Percentiles rank a stretch among this genome's conserved stretches.
These are phyloP conservation scores for Aspergillus sp. DNA, from an alignment of 2,329 filamentous ascomycete species.

Conservation along the genomic window DNA sequence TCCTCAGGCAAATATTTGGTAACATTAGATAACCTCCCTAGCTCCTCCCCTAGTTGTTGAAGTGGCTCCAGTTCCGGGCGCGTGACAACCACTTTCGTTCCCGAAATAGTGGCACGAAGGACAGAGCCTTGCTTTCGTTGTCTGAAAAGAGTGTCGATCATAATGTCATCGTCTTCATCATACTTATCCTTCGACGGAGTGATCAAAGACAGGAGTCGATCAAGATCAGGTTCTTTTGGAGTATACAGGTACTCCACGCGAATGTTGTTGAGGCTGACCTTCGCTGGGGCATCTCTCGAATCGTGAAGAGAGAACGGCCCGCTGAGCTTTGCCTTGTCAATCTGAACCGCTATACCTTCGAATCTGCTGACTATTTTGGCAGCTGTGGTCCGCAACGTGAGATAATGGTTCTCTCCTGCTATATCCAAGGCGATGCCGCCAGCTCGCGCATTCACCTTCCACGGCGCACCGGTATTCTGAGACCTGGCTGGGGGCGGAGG, in stretches of 20 bases:
- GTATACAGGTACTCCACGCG: slow-evolving; percentile 69
- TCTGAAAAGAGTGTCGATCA: slow-evolving; percentile 84
- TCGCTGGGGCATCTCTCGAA: slow-evolving; percentile 54
- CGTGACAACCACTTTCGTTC: slow-evolving; percentile 61
- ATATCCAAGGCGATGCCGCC: slow-evolving; percentile 75
- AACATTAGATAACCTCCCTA: slow-evolving; percentile 79
- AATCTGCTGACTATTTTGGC: slow-evolving; percentile 77
- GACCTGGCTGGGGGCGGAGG: slow-evolving; percentile 29
- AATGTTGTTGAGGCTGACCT: slow-evolving; percentile 63
- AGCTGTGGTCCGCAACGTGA: slow-evolving; percentile 74
- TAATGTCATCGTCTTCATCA: slow-evolving; percentile 85
- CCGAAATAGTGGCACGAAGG: slow-evolving; percentile 67
- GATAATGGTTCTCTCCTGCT: slow-evolving; percentile 72
- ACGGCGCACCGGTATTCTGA: slow-evolving; percentile 21
- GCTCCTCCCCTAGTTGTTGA: slow-evolving; percentile 70
- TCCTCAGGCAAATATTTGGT: slow-evolving; percentile 95
- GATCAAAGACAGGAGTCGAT: slow-evolving; percentile 78
- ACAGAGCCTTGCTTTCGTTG: slow-evolving; percentile 86
- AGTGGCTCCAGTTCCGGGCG: slow-evolving; percentile 67
- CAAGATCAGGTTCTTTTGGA: slow-evolving; percentile 77
- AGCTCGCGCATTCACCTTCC: slow-evolving; percentile 74
- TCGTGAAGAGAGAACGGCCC: slow-evolving; percentile 65
- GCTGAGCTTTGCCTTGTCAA: slow-evolving; percentile 72
- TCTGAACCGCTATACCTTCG: slow-evolving; percentile 68
- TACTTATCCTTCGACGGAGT: slow-evolving; percentile 91